These are phyloP conservation scores for Aspergillus carbonarius DNA, from an alignment of 2,329 filamentous ascomycete genomes.

Conservation along the genomic window DNA sequence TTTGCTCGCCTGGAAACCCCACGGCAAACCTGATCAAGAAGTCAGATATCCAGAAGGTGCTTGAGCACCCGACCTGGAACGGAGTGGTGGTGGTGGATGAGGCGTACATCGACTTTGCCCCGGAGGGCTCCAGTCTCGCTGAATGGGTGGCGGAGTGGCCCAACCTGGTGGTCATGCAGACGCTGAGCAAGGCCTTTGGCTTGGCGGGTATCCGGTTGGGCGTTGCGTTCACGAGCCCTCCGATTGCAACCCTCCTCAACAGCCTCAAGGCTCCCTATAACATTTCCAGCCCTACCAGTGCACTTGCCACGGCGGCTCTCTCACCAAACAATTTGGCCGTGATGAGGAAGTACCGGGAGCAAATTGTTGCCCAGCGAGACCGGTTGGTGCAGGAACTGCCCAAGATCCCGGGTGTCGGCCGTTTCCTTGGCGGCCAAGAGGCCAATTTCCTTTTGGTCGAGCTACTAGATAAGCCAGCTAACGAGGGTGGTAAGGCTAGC, in stretches of 20 bases:
- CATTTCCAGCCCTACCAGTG: constrained; percentile 82
- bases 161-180: constrained; percentile 97
- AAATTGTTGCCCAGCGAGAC: constrained; percentile 74
- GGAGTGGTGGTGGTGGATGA: constrained; percentile 91
- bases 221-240: constrained; percentile 73
- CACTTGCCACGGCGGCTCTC: constrained; percentile 73
- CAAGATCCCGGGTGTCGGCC: constrained; percentile 72
- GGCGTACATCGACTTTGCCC: constrained; percentile 93
- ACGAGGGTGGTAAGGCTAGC: constrained; percentile 66
- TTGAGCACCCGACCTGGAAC: constrained; percentile 91
- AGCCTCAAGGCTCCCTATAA: constrained; percentile 96
- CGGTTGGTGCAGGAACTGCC: constrained; percentile 72
- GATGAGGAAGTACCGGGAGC: constrained; percentile 70
- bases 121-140: constrained; percentile 74
- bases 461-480: constrained; percentile 65
- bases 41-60: constrained; percentile 67
- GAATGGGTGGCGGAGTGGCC: constrained; percentile 92
- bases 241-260: constrained; percentile 79
- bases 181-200: constrained; percentile 95
- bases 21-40: constrained; percentile 79
- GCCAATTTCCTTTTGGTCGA: constrained; percentile 92
- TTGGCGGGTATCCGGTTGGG: constrained; percentile 91
- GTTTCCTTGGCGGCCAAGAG: constrained; percentile 73
- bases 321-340: constrained; percentile 64
- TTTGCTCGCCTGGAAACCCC: constrained; percentile 94